Percentiles rank a stretch among this genome's conserved stretches.
Conservation (phyloP, 73 alveolate species). For the Blepharisma japonicum region DNA sequence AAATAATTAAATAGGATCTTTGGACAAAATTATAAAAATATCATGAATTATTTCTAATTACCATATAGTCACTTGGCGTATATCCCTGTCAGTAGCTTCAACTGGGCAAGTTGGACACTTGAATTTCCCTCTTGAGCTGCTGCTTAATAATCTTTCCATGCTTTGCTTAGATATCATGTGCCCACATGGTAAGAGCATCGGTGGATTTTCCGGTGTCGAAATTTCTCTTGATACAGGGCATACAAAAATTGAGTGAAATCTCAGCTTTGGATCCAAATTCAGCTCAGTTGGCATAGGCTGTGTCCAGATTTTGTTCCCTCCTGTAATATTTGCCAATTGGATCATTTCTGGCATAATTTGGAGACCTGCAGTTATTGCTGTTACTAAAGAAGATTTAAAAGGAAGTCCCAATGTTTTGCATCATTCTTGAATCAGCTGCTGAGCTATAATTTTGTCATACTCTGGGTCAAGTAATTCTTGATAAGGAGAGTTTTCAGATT, state of each 20-base stretch:
- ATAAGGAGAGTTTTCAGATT: constrained; percentile 16
- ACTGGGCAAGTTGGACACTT: constrained; percentile 87
- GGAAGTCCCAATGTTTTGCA: not conserved
- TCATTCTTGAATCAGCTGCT: not conserved
- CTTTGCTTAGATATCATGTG: constrained; percentile 88
- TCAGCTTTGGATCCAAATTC: constrained; percentile 82
- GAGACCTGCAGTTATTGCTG: not conserved
- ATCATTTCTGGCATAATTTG: not conserved
- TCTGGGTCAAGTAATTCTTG: not conserved
- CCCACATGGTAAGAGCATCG: constrained; percentile 92
- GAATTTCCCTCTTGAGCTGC: constrained; percentile 49
- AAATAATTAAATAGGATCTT: constrained; percentile 26
- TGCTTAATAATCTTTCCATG: constrained; percentile 50
- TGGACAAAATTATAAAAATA: no score
- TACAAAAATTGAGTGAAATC: constrained; percentile 85
- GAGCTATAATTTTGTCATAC: not conserved
- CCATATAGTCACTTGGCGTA: not conserved
- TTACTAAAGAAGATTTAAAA: not conserved
- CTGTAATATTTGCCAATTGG: not conserved
- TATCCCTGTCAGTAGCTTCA: constrained; percentile 47
- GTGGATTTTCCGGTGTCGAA: constrained; percentile 79
- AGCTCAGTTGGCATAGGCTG: constrained; percentile 71
- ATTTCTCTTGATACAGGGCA: constrained; percentile 96
- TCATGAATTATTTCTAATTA: not conserved
- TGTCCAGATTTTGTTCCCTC: not conserved